phyloP scores from a whole-genome alignment of 1,284 basidiomycete species.

The Ganoderma boninense region DNA sequence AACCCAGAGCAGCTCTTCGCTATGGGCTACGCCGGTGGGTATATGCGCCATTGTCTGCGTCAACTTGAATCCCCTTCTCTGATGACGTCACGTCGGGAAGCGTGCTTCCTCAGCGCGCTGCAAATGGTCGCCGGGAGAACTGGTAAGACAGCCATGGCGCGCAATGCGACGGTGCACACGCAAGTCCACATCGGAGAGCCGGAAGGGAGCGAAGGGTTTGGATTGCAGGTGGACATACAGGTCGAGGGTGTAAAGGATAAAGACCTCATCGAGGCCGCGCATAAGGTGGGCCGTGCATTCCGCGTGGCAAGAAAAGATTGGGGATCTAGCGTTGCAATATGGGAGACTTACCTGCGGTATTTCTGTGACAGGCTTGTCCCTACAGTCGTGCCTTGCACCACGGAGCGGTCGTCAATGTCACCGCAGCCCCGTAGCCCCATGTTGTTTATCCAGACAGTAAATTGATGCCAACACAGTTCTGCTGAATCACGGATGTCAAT shows the following conservation, averaged over 20 bases:
- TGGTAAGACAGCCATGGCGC: slow-evolving; percentile 63
- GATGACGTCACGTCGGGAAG: slow-evolving; percentile 42
- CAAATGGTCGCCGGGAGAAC: slow-evolving; percentile 62
- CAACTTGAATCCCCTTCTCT: neutral
- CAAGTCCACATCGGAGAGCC: slow-evolving; percentile 69
- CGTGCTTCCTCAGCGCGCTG: slow-evolving; percentile 74
- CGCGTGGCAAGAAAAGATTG: slow-evolving; percentile 6
- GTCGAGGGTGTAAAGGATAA: slow-evolving; percentile 76
- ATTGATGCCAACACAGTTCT: neutral
- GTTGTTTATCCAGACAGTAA: neutral
- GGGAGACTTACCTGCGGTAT: slow-evolving; percentile 10
- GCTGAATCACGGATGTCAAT: neutral
- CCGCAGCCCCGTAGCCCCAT: slow-evolving; percentile 18
- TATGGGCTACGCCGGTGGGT: slow-evolving; percentile 47
- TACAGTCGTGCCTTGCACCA: slow-evolving; percentile 72
- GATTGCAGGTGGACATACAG: slow-evolving; percentile 70
- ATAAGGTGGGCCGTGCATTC: slow-evolving; percentile 57
- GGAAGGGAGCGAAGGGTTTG: slow-evolving; percentile 64
- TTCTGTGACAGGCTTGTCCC: slow-evolving; percentile 63
- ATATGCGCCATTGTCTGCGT: slow-evolving; percentile 11
- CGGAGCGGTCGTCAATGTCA: slow-evolving; percentile 64
- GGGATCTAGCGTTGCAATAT: neutral
- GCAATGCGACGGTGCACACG: slow-evolving; percentile 66
- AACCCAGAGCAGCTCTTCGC: slow-evolving; percentile 56
- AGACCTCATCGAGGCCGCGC: slow-evolving; percentile 66